Percentiles rank a stretch among this genome's conserved stretches.
Evolutionary conservation across 148 eudicot species (phyloP).

Genomic region (Nyssa sinensis): DNA sequence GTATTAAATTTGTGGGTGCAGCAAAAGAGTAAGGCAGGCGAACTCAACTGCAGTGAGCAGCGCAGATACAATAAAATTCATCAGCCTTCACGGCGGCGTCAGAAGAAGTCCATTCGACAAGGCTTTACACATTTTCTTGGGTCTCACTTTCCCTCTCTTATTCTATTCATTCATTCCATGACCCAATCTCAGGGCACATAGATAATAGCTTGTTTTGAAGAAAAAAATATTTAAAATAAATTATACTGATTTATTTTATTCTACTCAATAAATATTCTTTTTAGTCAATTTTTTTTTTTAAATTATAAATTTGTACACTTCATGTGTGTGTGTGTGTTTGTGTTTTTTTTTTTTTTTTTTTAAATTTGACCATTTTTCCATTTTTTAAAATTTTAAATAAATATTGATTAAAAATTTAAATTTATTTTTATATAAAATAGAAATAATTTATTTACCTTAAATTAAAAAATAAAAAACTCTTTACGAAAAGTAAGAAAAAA

Average conservation of each 20-base stretch:
- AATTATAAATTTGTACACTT: too few relatives aligned
- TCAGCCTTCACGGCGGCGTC: constrained; percentile 15
- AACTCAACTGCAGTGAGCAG: constrained; percentile 54
- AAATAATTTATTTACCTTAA: too few relatives aligned
- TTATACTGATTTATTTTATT: background rate
- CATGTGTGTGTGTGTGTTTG: too few relatives aligned
- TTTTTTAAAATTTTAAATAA: too few relatives aligned
- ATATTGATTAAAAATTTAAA: too few relatives aligned
- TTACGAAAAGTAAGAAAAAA: too few relatives aligned
- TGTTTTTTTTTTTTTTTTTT: too few relatives aligned
- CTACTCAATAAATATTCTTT: too few relatives aligned
- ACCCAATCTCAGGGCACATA: constrained; percentile 8
- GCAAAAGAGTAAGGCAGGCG: constrained; percentile 50
- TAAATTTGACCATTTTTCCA: too few relatives aligned
- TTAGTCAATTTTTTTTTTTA: too few relatives aligned
- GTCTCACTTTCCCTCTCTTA: constrained; percentile 26
- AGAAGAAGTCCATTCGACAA: constrained; percentile 8
- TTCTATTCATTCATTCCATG: constrained; percentile 31
- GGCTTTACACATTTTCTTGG: constrained; percentile 27
- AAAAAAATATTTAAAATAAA: background rate
- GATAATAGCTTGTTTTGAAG: background rate
- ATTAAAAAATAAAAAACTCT: too few relatives aligned
- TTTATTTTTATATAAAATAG: too few relatives aligned
- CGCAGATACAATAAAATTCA: constrained; percentile 27
- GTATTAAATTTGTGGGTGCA: constrained; percentile 36